These are phyloP conservation scores for Lunularia cruciata DNA, from an alignment of 225 moss, liverwort and hornwort genomes.

Conservation along the genomic window DNA sequence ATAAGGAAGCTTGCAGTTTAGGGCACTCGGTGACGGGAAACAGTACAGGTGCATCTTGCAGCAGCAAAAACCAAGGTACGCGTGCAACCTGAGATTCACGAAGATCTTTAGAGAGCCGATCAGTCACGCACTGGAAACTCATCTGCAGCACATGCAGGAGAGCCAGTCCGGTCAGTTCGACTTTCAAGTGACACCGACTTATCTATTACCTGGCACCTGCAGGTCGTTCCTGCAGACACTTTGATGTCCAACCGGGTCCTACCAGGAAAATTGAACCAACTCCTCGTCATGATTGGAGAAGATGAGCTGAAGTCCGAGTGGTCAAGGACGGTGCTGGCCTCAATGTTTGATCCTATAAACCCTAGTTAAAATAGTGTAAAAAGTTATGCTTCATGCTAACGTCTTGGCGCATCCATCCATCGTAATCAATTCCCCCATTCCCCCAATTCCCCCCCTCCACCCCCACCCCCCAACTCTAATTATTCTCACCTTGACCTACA, in stretches of 20 bases:
- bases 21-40: neutral
- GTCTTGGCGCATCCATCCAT: neutral
- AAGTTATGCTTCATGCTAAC: neutral
- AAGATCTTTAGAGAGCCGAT: slow-evolving; percentile 1
- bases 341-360: neutral
- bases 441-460: too few relatives aligned
- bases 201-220: slow-evolving; percentile 4
- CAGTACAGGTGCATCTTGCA: too few relatives aligned
- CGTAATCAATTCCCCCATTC: too few relatives aligned
- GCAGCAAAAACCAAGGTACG: slow-evolving; percentile 1
- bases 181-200: slow-evolving; percentile 2
- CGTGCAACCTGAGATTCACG: slow-evolving; percentile 7
- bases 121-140: neutral
- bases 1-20: neutral
- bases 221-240: neutral
- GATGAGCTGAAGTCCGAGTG: slow-evolving; percentile 2
- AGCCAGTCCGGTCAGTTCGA: neutral
- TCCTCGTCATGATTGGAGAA: slow-evolving; percentile 6
- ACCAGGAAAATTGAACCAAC: neutral
- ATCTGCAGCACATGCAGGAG: slow-evolving; percentile 16
- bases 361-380: neutral
- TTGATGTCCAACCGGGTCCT: slow-evolving; percentile 2
- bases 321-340: slow-evolving; percentile 1
- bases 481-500: neutral
- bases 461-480: too few relatives aligned